Base-by-base conservation (phyloP, 148 eudicot species). In the Rhododendron vialii region DNA sequence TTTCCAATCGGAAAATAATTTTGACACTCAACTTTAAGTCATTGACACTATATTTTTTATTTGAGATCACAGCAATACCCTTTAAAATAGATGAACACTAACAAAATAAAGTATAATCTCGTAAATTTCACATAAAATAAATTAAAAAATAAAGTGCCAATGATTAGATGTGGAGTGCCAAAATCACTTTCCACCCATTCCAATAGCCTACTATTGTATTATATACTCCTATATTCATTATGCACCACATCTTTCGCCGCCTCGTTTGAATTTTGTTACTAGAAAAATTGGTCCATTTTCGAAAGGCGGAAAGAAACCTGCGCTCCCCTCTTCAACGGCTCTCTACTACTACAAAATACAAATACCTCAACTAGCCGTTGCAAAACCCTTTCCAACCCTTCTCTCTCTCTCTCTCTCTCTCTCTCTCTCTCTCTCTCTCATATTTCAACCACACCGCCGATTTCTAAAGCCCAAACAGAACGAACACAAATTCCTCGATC, bases 311-410 rank as follows among this genome's bases (percentile, higher is more conserved):
- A 11, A 38, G 14, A 50, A 20, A 50, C 35, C 47, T 33, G 69
- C 67, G 86, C 84, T 82, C 69, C 28, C 63, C 9, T 35, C 67
- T 33, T 69, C 63, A 73, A 74, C 81, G 41, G 86, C 69, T 84
- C 36, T 74, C 30, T 59, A 12, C 80, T 35, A 9, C 67, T 36
- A 51, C 81, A 74, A 50, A 9, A 50, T 36, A 51, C 81, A 74
- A 50, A 74, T 74, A 51, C 80, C 81, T 73, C 80, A 30, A 74
- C 67, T 84, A 84, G 81, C 86, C 86, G 86, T 84, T 51, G 79
- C 77, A 35, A 33, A 4, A 7, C 67, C 30, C 13, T 30, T 13
- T 4, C 48, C 20, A 17, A 7, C 35, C 36, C 0, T 17, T 33
- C 8, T 5, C 69, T 50, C 48, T 28, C 71, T 38, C 53, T 18